Conservation (phyloP, 2,329 filamentous ascomycete genomes). For the Fusarium lateritium region DNA sequence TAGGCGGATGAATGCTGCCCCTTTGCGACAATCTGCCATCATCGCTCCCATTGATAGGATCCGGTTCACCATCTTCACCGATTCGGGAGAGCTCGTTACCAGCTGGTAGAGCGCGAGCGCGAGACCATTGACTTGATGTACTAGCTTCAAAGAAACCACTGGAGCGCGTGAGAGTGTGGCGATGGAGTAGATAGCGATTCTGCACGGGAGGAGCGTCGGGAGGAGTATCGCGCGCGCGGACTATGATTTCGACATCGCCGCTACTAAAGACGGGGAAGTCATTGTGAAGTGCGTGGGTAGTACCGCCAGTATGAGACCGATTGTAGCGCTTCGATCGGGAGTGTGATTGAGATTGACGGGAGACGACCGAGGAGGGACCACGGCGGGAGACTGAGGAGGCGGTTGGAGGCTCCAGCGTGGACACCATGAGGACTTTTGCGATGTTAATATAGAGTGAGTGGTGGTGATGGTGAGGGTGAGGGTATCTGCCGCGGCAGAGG, state of each 20-base stretch:
- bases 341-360: slow-evolving; percentile 70
- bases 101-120: slow-evolving; percentile 48
- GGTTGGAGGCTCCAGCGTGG: slow-evolving; percentile 67
- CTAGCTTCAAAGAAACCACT: slow-evolving; percentile 95
- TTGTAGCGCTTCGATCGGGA: slow-evolving; percentile 79
- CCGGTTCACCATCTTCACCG: slow-evolving; percentile 58
- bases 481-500: slow-evolving; percentile 25
- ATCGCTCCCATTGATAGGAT: slow-evolving; percentile 42
- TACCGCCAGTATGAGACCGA: slow-evolving; percentile 83
- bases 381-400: slow-evolving; percentile 70
- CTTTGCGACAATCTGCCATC: slow-evolving; percentile 39
- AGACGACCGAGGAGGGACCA: slow-evolving; percentile 70
- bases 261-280: slow-evolving; percentile 95
- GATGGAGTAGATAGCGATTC: slow-evolving; percentile 88
- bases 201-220: slow-evolving; percentile 59
- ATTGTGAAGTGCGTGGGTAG: slow-evolving; percentile 80
- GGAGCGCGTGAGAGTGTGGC: slow-evolving; percentile 88
- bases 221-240: slow-evolving; percentile 68
- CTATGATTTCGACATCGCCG: slow-evolving; percentile 91
- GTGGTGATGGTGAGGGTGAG: background rate
- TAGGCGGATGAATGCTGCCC: slow-evolving; percentile 37
- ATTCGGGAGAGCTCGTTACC: slow-evolving; percentile 68
- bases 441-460: slow-evolving; percentile 14
- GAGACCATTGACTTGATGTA: slow-evolving; percentile 82
- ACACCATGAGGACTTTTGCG: slow-evolving; percentile 68